Conservation (phyloP, 345 rosid species). For the Streptanthus diversifolius region DNA sequence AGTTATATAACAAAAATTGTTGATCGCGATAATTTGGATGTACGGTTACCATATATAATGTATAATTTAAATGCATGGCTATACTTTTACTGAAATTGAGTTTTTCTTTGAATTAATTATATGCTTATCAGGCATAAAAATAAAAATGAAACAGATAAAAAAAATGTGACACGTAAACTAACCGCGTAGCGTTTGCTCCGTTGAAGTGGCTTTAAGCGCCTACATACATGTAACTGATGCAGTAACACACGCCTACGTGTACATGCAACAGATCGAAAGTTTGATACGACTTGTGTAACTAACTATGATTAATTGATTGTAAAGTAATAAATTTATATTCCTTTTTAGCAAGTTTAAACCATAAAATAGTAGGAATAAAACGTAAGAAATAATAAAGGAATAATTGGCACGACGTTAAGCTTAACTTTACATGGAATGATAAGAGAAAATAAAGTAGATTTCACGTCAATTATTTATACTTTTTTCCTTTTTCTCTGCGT, state of each 20-base stretch:
- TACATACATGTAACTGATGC: neutral
- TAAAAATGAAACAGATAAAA: neutral
- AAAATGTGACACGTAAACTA: neutral
- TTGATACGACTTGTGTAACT: conserved; percentile 13
- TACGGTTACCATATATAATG: too few species aligned
- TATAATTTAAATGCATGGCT: neutral
- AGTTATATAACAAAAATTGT: neutral
- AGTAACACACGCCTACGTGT: neutral
- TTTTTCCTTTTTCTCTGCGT: neutral
- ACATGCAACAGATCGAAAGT: neutral
- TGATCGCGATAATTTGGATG: neutral
- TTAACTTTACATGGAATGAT: conserved; percentile 29
- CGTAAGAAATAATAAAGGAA: conserved; percentile 23
- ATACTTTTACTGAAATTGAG: neutral
- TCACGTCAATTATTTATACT: conserved; percentile 22
- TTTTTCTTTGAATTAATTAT: neutral
- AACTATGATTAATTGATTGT: neutral
- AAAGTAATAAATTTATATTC: neutral
- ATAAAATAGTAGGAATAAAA: neutral
- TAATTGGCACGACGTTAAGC: conserved; percentile 24
- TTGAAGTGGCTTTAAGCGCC: neutral
- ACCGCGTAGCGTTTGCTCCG: neutral
- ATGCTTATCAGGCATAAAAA: neutral
- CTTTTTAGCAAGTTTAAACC: neutral
- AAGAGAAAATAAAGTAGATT: conserved; percentile 19